Conservation (phyloP, 2,329 filamentous ascomycete genomes). For the Coccinonectria pachysandricola region DNA sequence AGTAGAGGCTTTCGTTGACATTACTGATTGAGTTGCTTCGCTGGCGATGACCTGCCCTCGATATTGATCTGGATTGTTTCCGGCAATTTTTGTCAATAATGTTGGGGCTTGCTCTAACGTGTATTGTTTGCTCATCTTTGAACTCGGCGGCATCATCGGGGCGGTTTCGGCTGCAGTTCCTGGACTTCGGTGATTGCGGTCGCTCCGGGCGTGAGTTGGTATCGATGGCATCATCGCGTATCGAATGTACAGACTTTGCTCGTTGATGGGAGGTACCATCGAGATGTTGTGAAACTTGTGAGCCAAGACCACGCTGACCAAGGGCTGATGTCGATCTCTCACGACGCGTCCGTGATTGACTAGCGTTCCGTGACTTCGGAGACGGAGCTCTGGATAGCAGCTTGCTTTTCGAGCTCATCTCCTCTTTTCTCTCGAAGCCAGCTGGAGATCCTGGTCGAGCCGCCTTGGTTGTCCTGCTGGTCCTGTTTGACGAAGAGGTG, state of each 20-base stretch:
- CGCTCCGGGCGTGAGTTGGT: conserved; percentile 2
- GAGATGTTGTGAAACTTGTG: conserved; percentile 13
- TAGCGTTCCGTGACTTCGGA: conserved; percentile 28
- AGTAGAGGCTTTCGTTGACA: neutral
- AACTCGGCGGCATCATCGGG: neutral
- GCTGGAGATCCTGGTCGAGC: conserved; percentile 1
- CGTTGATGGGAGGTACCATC: conserved; percentile 14
- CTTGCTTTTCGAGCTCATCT: neutral
- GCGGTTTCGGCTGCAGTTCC: conserved; percentile 1
- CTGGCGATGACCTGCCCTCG: conserved; percentile 2
- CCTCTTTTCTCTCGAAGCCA: conserved; percentile 1
- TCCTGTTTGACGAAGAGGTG: conserved; percentile 4
- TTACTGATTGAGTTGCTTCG: conserved; percentile 6
- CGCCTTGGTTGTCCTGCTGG: conserved; percentile 1
- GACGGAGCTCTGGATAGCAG: conserved; percentile 17
- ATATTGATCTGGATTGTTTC: neutral
- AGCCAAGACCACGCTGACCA: neutral
- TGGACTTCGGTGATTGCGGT: neutral
- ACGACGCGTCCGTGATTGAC: conserved; percentile 13
- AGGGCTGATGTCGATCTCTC: conserved; percentile 15
- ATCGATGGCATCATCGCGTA: conserved; percentile 1
- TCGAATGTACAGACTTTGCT: conserved; percentile 12
- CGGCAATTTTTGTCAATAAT: conserved; percentile 4
- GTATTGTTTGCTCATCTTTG: conserved; percentile 3
- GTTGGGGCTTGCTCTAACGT: conserved; percentile 8